Evolutionary conservation across 768 basidiomycete species (phyloP), one percentile per base, ranked within the genome.

Genomic region (Trametes sanguinea): DNA sequence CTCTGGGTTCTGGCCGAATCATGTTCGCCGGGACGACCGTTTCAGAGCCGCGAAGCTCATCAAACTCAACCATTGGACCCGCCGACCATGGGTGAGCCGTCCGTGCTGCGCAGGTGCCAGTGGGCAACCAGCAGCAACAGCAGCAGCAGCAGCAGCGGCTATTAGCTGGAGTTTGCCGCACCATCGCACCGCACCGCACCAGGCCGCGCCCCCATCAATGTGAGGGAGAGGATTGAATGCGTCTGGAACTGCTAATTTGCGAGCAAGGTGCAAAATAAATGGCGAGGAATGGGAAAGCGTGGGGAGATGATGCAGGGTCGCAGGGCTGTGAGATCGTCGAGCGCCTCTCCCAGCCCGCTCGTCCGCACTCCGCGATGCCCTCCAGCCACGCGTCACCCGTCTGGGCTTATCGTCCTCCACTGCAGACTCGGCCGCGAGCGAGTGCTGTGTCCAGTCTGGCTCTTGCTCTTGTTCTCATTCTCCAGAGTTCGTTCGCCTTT

Each of bases 41-140:
- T 33, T 48, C 56, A 48, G 64, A 53, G 57, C 61, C 65, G 65
- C 65, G 65, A 66, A 66, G 62, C 54, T 63, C 58, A 50, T 60
- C 50, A 58, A 50, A 54, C 55, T 52, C 35, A 6, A 52, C 44
- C 35, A 55, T 61, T 60, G 61, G 32, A n/a, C 48, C 61, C 65
- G 58, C 59, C 40, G 56, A 33, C 35, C 51, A 37, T 30, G 16
- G 45, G 10, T 27, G 17, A 17, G 14, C 30, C 14, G 14, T 32
- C 14, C 32, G n/a, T 29, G 30, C 30, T 37, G 48, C 37, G 46
- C 46, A n/a, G 13, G 33, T 27, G 45, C 22, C 45, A n/a, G 44
- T 37, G 40, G 32, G 17, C 22, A 22, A 22, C 22, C 22, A 22
- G 22, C 22, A 22, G 22, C 22, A 22, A 22, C 22, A 22, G 22